Evolutionary conservation across 1,139 yeast genomes (phyloP), one percentile per base, ranked within the genome.

Genomic region (Hemisphaericaspora xylofermentans): DNA sequence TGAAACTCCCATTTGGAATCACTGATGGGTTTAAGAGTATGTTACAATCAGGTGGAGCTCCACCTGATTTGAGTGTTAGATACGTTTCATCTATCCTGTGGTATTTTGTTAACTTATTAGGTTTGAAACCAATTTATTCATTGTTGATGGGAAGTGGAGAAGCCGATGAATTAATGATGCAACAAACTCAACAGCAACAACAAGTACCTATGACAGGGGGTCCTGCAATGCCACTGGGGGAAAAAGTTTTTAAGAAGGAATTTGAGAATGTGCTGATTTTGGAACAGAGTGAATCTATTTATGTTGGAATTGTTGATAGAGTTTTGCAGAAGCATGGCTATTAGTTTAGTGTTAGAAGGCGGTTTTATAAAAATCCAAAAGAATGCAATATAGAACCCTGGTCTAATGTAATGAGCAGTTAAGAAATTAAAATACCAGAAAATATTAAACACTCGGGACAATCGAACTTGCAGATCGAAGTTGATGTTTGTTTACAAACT

Each of bases 51-150:
- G 96, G 98, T 3, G 85, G 94, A 10, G 77, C 76, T 47, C 89
- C 98, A 0, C 77, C 84, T 1, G 95, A 93, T 54, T 71, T 93
- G 47, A 94, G 89, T 56, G 96, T 84, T 5, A 71, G 96, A 31
- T 93, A 95, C 79, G 98, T 93, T n/a, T 84, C 95, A 30, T 83
- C 96, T 2, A 83, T 94, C 24, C 89, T 97, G n/a, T 93, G 98
- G 98, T 93, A 93, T 61, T 88, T 93, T 61, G 87, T 93, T 42
- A 88, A 89, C 45, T 78, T 89, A 50, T 66, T 91, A 43, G 98
- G 98, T 28, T 74, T 93, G 47, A 79, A 82, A 50, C 88, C 96
- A 0, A 82, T 93, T 2, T 87, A 84, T 60, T 77, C 88, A 21
- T 72, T 91, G 43, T 53, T 91, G 15, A 75, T 88, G 58, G 84